Evolutionary conservation across 352 stramenopile genomes (phyloP), one percentile per base, ranked within the genome.

Genomic region (Globisporangium rhizosaccharum): DNA sequence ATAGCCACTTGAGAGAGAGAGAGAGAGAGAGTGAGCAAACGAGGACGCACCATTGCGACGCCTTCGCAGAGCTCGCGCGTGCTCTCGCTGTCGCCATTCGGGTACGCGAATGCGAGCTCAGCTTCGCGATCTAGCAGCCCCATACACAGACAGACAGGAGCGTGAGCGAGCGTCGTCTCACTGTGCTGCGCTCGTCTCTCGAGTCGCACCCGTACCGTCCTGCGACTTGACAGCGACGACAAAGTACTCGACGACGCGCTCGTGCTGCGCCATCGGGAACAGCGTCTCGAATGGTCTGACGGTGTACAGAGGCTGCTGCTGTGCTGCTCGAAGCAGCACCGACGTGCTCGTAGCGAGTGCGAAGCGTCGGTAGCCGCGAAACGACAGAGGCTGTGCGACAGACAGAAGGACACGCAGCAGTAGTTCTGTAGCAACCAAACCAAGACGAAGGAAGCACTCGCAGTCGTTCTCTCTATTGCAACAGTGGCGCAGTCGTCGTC

Each of bases 21-120:
- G 39, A 20, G 11, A 45, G 12, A n/a, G 39, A 3, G 36, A 41
- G 36, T 41, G 36, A 30, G n/a, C 2, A 44, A 56, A 28, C 8
- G 8, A 6, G 25, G 23, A 20, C 46, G 25, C 62, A 81, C 75
- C 72, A 85, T 76, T 5, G 72, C 67, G 12, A 81, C 63, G 56
- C 68, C 82, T 56, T 76, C 62, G 53, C 70, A 78, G 26, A 82
- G 81, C 17, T 85, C 75, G 23, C 63, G 68, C 8, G 59, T 57
- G 39, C 67, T 69, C 15, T 66, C 56, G 26, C 1, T 47, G 51
- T 23, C 50, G n/a, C 51, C 59, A 20, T 42, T 14, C 3, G 75
- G 75, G 52, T 85, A 85, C 55, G 70, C 65, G 56, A 72, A 79
- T 14, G 58, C 55, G 20, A 80, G 60, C 50, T 73, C 59, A 2